A percentile compares a stretch with the other conserved stretches of the same genome.
Evolutionary conservation across 192 early-diverging fungal species (phyloP).

Genomic region (Coemansia sp.): DNA sequence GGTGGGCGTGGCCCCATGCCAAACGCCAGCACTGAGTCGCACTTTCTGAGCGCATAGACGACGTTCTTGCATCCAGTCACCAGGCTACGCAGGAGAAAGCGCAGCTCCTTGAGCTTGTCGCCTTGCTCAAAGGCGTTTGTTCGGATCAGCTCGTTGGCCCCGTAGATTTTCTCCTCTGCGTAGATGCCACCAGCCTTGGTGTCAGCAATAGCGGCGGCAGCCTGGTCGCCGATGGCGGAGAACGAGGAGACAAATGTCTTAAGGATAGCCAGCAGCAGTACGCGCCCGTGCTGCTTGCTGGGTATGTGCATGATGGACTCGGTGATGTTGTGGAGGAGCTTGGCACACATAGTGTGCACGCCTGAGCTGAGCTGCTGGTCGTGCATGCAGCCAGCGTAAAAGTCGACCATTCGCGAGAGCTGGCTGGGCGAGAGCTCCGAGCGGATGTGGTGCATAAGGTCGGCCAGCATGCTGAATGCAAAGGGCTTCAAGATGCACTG

Average conservation of each 20-base stretch:
- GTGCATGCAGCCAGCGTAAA: conserved; percentile 92
- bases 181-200: conserved; percentile 21
- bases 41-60: conserved; percentile 70
- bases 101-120: conserved; percentile 65
- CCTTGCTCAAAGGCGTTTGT: conserved; percentile 53
- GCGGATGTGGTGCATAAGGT: conserved; percentile 95
- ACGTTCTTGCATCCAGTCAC: conserved; percentile 88
- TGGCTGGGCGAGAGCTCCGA: conserved; percentile 80
- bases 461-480: conserved; percentile 94
- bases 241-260: conserved; percentile 76
- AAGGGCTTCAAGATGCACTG: conserved; percentile 90
- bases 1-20: conserved; percentile 26
- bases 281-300: conserved; percentile 65
- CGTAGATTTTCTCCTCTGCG: conserved; percentile 46
- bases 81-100: conserved; percentile 88
- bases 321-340: conserved; percentile 88
- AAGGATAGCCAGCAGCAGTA: conserved; percentile 78
- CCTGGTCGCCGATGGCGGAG: conserved; percentile 42
- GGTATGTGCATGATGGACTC: conserved; percentile 81
- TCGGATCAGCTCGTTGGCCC: conserved; percentile 43
- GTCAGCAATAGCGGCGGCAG: conserved; percentile 29
- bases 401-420: conserved; percentile 82
- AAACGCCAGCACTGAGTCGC: conserved; percentile 65
- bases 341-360: conserved; percentile 97
- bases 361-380: conserved; percentile 88